These are phyloP conservation scores for Psilocybe azurescens DNA, from an alignment of 768 basidiomycete species.

Conservation along the genomic window DNA sequence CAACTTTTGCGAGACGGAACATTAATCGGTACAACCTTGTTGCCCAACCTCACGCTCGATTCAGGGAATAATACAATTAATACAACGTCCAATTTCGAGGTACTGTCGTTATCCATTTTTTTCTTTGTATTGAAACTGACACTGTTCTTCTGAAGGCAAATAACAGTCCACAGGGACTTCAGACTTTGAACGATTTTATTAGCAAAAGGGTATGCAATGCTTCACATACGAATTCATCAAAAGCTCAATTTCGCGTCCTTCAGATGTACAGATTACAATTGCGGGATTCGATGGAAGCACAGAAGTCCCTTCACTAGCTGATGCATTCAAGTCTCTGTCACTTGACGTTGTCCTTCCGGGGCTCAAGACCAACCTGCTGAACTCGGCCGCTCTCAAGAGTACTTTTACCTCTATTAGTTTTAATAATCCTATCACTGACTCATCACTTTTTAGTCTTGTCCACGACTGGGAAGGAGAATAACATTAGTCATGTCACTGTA, in stretches of 20 bases:
- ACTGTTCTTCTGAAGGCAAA: slow-evolving; percentile 52
- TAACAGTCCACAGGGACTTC: slow-evolving; percentile 57
- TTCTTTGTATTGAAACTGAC: slow-evolving; percentile 5
- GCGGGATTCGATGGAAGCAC: slow-evolving; percentile 67
- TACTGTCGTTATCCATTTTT: slow-evolving; percentile 23
- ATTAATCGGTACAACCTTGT: slow-evolving; percentile 60
- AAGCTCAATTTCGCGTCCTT: not conserved
- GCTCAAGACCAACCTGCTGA: slow-evolving; percentile 59
- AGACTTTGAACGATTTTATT: slow-evolving; percentile 73
- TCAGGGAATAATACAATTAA: slow-evolving; percentile 65
- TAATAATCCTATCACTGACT: not conserved
- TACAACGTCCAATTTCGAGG: slow-evolving; percentile 57
- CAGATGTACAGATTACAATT: slow-evolving; percentile 63
- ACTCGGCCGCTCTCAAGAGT: slow-evolving; percentile 61
- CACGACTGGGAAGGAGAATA: slow-evolving; percentile 65
- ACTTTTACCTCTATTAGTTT: slow-evolving; percentile 8
- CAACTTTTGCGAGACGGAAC: slow-evolving; percentile 58
- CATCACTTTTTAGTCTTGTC: slow-evolving; percentile 51
- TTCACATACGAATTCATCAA: not conserved
- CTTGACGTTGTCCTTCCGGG: slow-evolving; percentile 64
- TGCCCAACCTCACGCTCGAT: slow-evolving; percentile 63
- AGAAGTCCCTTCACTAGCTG: slow-evolving; percentile 55
- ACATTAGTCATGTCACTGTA: slow-evolving; percentile 70
- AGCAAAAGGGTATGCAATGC: slow-evolving; percentile 52
- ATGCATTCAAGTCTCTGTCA: slow-evolving; percentile 65